Evolutionary conservation across 352 stramenopile genomes (phyloP), one percentile per base, ranked within the genome.

Genomic region (Pythium brachiatum): DNA sequence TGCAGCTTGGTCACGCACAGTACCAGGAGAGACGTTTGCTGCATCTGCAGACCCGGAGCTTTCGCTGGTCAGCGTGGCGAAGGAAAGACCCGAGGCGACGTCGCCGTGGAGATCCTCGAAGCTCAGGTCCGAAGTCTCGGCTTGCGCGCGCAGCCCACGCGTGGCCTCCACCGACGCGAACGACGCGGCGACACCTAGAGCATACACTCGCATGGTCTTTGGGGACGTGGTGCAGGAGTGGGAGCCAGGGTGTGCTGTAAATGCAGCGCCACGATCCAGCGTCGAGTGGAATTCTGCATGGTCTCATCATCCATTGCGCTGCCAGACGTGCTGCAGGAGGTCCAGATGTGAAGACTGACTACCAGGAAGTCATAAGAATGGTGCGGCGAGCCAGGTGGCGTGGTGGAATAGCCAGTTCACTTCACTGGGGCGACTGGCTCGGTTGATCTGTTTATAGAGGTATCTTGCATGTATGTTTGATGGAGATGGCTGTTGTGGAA

Each of bases 61-160:
- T 2, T 8, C 41, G 34, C 44, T 50, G 15, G 46, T 20, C 47
- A 64, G 34, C 18, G 32, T 23, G n/a, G 47, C 34, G 36, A 64
- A 64, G 16, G 57, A 64, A 27, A 64, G 47, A 0, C 57, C 57
- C 1, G 57, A 21, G 47, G 57, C 57, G 4, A 58, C 48, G 57
- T 57, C 57, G 34, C 48, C 36, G 21, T 55, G 20, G 31, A 64
- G 48, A 15, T 57, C 48, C n/a, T 9, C 48, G 32, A 64, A 64
- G 36, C 20, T 39, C 23, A 64, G 38, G 47, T 64, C 47, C 18
- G 23, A 31, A 25, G 57, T 64, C 16, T 64, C 57, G 48, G 16
- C 36, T 9, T 27, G 13, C 11, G 34, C 38, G 36, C 57, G 57
- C 27, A 64, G 57, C 8, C 57, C 57, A 20, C 57, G 48, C 32